phyloP scores from a whole-genome alignment of 202 grass and related monocot genomes.

The Zizania palustris region DNA sequence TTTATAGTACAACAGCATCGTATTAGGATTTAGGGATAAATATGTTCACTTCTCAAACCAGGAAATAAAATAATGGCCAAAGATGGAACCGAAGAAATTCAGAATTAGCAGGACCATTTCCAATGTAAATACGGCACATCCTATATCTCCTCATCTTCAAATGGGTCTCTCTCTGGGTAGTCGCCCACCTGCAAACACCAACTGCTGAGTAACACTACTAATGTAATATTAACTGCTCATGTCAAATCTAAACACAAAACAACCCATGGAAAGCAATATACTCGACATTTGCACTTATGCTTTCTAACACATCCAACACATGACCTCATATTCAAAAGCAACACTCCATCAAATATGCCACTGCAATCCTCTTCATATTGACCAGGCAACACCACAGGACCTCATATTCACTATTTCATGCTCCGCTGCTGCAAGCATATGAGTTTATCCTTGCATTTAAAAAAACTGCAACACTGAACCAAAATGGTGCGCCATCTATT shows the following conservation, averaged over 20 bases:
- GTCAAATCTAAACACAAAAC: not conserved
- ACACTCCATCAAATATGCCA: not conserved
- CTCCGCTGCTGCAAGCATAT: not conserved
- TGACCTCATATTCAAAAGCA: not conserved
- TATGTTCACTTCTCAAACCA: not conserved
- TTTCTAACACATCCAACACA: conserved; percentile 1
- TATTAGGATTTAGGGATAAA: not conserved
- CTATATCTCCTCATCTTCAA: conserved; percentile 93
- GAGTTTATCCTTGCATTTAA: not conserved
- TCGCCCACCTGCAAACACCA: conserved; percentile 61
- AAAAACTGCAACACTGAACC: conserved; percentile 8
- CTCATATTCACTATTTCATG: not conserved
- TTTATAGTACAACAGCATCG: not conserved
- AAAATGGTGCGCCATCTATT: not conserved
- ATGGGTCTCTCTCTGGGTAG: conserved; percentile 88
- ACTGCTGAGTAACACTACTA: not conserved
- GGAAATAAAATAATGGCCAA: not conserved
- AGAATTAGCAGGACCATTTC: not conserved
- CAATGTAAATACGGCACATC: not conserved
- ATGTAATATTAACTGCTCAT: not conserved
- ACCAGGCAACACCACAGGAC: not conserved
- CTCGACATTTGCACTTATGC: not conserved
- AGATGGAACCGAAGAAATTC: not conserved
- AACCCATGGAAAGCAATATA: not conserved
- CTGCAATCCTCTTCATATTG: not conserved